Conservation (phyloP, 306 rosid genomes). For the Macrotyloma uniflorum region DNA sequence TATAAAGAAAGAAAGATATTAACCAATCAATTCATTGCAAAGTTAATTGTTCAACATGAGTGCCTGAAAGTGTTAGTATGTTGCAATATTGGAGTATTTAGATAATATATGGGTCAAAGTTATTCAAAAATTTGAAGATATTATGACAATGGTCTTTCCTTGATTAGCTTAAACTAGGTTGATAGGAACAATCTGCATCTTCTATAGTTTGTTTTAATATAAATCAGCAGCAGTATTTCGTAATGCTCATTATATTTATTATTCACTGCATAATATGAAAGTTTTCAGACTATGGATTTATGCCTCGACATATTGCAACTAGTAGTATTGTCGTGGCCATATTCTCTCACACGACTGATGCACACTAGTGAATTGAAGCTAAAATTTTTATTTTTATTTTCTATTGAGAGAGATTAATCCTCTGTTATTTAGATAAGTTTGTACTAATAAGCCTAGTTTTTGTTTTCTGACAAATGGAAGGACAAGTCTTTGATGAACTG, state of each 20-base stretch:
- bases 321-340: background rate
- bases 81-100: too few relatives aligned
- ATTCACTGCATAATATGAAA: background rate
- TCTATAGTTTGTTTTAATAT: background rate
- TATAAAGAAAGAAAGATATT: too few relatives aligned
- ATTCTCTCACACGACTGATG: background rate
- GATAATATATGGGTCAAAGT: constrained; percentile 6
- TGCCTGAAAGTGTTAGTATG: too few relatives aligned
- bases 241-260: constrained; percentile 4
- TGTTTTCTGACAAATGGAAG: background rate
- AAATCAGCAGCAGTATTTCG: constrained; percentile 1
- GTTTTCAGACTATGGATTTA: constrained; percentile 6
- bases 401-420: background rate
- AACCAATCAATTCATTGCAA: too few relatives aligned
- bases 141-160: background rate
- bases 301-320: background rate
- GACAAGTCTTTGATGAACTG: background rate
- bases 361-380: constrained; percentile 5
- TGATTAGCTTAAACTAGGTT: constrained; percentile 20
- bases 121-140: constrained; percentile 2
- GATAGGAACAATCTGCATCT: background rate
- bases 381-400: background rate
- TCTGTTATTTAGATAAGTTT: background rate
- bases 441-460: background rate
- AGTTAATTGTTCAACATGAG: too few relatives aligned